phyloP scores from a whole-genome alignment of 345 rosid species.

The Pugionium cornutum region DNA sequence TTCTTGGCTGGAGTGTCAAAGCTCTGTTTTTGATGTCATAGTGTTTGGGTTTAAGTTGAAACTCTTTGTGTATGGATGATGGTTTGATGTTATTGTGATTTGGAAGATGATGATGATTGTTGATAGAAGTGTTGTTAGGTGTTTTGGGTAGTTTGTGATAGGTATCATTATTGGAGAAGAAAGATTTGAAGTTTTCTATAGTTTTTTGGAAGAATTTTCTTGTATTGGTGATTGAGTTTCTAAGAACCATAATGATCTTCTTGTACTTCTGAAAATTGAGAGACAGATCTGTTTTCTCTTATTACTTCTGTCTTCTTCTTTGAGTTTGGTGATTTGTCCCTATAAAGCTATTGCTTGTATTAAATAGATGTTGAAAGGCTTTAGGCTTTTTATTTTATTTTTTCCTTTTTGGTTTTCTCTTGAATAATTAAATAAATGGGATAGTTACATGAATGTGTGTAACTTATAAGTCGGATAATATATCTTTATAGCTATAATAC shows the following conservation, averaged over 20 bases:
- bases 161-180: constrained; percentile 43
- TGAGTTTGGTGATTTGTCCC: constrained; percentile 35
- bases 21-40: constrained; percentile 24
- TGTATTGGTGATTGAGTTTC: constrained; percentile 59
- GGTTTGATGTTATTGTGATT: constrained; percentile 23
- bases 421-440: too few relatives aligned
- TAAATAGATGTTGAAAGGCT: too few relatives aligned
- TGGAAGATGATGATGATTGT: not conserved
- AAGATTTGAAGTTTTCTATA: constrained; percentile 52
- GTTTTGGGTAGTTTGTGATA: constrained; percentile 67
- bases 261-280: not conserved
- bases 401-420: too few relatives aligned
- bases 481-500: too few relatives aligned
- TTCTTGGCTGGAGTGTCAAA: constrained; percentile 20
- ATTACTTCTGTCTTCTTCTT: constrained; percentile 17
- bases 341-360: too few relatives aligned
- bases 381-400: too few relatives aligned
- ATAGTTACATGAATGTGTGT: too few relatives aligned
- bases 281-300: constrained; percentile 15
- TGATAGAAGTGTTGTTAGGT: constrained; percentile 34
- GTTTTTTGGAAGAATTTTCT: constrained; percentile 64
- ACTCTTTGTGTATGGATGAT: constrained; percentile 24
- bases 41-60: constrained; percentile 32
- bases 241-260: constrained; percentile 48
- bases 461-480: too few relatives aligned